Percentiles rank a stretch among this genome's conserved stretches.
Evolutionary conservation across 371 early-diverging fungal genomes (phyloP).

Genomic region (Syncephalastrum racemosum): DNA sequence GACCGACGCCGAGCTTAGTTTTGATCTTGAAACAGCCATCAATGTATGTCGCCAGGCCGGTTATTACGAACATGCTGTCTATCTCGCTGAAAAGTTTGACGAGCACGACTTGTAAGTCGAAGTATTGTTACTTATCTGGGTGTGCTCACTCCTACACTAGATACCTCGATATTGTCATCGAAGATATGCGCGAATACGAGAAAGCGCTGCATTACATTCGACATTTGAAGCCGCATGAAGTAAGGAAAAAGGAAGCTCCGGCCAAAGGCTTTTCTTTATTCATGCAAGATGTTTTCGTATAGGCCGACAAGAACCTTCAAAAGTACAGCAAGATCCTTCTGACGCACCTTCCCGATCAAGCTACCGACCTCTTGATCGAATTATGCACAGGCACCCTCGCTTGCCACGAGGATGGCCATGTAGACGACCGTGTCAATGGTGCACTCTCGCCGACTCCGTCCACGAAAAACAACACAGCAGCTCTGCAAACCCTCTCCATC

Average conservation of each 20-base stretch:
- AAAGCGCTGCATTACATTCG: constrained; percentile 72
- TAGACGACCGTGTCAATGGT: constrained; percentile 3
- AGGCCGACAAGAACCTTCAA: constrained; percentile 64
- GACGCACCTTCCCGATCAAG: constrained; percentile 70
- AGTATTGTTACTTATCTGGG: neutral
- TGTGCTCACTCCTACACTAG: constrained; percentile 10
- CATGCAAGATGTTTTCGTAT: neutral
- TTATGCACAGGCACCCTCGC: constrained; percentile 61
- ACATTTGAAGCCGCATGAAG: constrained; percentile 55
- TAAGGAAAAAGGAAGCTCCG: constrained; percentile 6
- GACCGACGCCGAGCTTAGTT: constrained; percentile 69
- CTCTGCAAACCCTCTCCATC: constrained; percentile 29
- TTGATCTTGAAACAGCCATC: constrained; percentile 93
- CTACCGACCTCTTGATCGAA: constrained; percentile 78
- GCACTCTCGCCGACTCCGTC: constrained; percentile 35
- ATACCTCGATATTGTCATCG: constrained; percentile 71
- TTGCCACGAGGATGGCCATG: constrained; percentile 11
- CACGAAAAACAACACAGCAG: constrained; percentile 14
- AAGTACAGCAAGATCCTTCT: constrained; percentile 80
- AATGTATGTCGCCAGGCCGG: constrained; percentile 90
- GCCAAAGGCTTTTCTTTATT: neutral
- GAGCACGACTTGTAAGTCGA: constrained; percentile 75
- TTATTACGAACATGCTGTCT: constrained; percentile 85
- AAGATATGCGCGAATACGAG: constrained; percentile 80
- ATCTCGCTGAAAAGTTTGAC: constrained; percentile 78